Percentiles rank a stretch among this genome's conserved stretches.
phyloP scores from a whole-genome alignment of 495 filamentous ascomycete genomes.

The Penicillium psychrofluorescens region DNA sequence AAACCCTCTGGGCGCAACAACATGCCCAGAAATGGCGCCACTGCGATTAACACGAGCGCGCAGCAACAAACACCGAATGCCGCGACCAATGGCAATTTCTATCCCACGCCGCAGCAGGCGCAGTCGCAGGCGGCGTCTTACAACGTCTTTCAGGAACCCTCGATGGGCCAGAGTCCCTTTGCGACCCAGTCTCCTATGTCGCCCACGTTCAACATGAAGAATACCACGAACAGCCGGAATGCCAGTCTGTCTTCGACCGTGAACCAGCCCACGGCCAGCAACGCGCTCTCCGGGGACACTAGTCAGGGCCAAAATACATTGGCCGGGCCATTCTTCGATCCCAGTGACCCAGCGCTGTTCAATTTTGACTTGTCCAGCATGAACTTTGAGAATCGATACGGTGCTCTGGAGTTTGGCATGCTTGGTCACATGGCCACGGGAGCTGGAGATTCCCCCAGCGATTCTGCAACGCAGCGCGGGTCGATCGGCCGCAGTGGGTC shows the following conservation, averaged over 20 bases:
- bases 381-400: constrained; percentile 94
- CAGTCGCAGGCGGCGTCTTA: constrained; percentile 25
- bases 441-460: constrained; percentile 69
- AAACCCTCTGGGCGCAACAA: constrained; percentile 19
- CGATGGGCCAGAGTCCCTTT: constrained; percentile 44
- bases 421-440: constrained; percentile 89
- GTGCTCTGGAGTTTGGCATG: constrained; percentile 88
- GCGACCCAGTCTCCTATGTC: constrained; percentile 64
- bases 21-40: constrained; percentile 25
- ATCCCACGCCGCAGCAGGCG: constrained; percentile 25
- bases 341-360: constrained; percentile 82
- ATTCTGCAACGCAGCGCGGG: constrained; percentile 45
- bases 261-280: constrained; percentile 23
- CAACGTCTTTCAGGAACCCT: constrained; percentile 32
- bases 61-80: constrained; percentile 17
- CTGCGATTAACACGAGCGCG: constrained; percentile 13
- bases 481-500: constrained; percentile 43
- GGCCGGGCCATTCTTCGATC: constrained; percentile 65
- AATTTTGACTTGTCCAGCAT: constrained; percentile 90
- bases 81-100: constrained; percentile 15
- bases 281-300: constrained; percentile 25
- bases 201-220: constrained; percentile 52
- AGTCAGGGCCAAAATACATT: constrained; percentile 41
- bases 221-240: constrained; percentile 29
- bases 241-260: constrained; percentile 29